Evolutionary conservation across 768 basidiomycete genomes (phyloP).

Genomic region (Suillus brevipes): DNA sequence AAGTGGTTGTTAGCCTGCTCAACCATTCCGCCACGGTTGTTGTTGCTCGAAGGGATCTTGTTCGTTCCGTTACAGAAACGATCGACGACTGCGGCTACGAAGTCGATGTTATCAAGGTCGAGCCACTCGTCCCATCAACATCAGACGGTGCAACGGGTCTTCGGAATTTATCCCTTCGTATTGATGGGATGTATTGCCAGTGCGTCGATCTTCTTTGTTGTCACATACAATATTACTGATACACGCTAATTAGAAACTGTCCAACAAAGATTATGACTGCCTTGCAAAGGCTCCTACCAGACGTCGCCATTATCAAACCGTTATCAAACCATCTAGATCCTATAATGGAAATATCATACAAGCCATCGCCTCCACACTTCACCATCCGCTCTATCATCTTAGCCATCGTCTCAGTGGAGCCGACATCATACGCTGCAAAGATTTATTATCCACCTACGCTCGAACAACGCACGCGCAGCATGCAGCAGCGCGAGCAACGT

Average conservation of each 20-base stretch:
- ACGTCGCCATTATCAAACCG: constrained; percentile 42
- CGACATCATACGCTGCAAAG: constrained; percentile 46
- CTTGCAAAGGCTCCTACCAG: constrained; percentile 35
- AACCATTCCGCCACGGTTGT: constrained; percentile 55
- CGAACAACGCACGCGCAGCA: constrained; percentile 55
- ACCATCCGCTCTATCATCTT: constrained; percentile 67
- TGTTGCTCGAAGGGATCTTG: constrained; percentile 37
- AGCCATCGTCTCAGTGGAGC: constrained; percentile 41
- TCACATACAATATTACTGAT: neutral
- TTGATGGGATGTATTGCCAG: constrained; percentile 68
- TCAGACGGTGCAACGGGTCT: constrained; percentile 10
- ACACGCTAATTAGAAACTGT: constrained; percentile 46
- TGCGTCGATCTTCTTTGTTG: constrained; percentile 30
- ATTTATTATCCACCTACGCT: constrained; percentile 54
- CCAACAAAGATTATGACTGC: constrained; percentile 48
- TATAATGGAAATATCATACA: constrained; percentile 51
- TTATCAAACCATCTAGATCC: constrained; percentile 42
- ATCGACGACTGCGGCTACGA: constrained; percentile 54
- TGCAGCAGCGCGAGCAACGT: constrained; percentile 60
- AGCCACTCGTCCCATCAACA: constrained; percentile 24
- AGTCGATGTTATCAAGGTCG: constrained; percentile 36
- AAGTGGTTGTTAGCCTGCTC: constrained; percentile 58
- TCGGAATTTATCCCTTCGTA: constrained; percentile 51
- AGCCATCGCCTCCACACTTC: constrained; percentile 49
- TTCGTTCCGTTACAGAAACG: constrained; percentile 37